A percentile compares a stretch with the other conserved stretches of the same genome.
These are phyloP conservation scores for Amanita exitialis DNA, from an alignment of 768 basidiomycete species.

Conservation along the genomic window DNA sequence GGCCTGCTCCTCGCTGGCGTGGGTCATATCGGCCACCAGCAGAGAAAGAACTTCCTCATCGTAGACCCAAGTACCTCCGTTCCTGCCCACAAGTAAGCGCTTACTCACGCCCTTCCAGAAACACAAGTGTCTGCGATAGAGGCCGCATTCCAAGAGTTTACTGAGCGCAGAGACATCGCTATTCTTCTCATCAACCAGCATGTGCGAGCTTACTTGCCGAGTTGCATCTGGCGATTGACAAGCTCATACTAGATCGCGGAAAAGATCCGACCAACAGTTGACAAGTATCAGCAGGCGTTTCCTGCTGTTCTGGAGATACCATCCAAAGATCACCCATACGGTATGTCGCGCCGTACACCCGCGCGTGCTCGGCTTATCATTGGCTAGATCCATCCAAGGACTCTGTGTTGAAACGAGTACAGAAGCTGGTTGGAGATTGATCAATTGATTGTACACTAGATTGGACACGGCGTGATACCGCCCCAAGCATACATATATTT, in stretches of 20 bases:
- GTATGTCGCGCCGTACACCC: slow-evolving; percentile 31
- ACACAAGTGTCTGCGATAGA: slow-evolving; percentile 89
- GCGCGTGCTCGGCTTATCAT: background rate
- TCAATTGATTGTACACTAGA: background rate
- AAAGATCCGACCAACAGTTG: slow-evolving; percentile 91
- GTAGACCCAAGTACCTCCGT: slow-evolving; percentile 73
- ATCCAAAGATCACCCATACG: slow-evolving; percentile 97
- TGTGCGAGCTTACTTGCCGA: slow-evolving; percentile 37
- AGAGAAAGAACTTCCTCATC: slow-evolving; percentile 96
- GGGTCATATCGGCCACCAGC: slow-evolving; percentile 81
- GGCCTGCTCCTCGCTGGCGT: slow-evolving; percentile 92
- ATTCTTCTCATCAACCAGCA: slow-evolving; percentile 98
- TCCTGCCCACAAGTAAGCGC: background rate
- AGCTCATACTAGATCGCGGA: slow-evolving; percentile 69
- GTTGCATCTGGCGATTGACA: slow-evolving; percentile 2
- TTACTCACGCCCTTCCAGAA: slow-evolving; percentile 36
- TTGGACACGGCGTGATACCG: background rate
- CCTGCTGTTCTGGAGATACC: slow-evolving; percentile 97
- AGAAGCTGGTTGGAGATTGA: slow-evolving; percentile 85
- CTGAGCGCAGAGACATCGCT: slow-evolving; percentile 88
- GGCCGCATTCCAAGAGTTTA: slow-evolving; percentile 88
- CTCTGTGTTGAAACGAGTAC: slow-evolving; percentile 90
- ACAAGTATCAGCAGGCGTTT: slow-evolving; percentile 93
- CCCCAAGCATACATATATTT: slow-evolving; percentile 9
- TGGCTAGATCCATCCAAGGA: slow-evolving; percentile 85